A percentile compares a stretch with the other conserved stretches of the same genome.
phyloP scores from a whole-genome alignment of 495 filamentous ascomycete species.

The Bacidia rubella region DNA sequence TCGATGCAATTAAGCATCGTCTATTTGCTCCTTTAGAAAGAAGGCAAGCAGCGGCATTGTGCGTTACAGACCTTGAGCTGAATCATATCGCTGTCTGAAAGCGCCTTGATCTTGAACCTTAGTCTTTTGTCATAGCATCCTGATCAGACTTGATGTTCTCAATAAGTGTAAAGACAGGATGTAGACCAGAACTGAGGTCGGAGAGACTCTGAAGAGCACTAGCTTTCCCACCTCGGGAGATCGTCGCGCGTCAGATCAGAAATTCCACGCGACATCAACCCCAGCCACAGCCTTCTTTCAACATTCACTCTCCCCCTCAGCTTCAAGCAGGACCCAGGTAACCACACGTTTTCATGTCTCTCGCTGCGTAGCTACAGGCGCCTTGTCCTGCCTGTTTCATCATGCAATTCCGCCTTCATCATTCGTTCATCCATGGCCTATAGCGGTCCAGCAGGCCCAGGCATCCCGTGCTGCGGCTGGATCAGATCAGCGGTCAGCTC shows the following conservation, averaged over 20 bases:
- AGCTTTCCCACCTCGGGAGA: background rate
- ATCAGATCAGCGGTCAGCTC: background rate
- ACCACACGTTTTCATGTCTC: background rate
- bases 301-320: background rate
- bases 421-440: background rate
- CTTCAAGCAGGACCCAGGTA: background rate
- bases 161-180: too few species aligned
- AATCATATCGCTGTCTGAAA: slow-evolving; percentile 79
- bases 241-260: background rate
- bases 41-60: background rate
- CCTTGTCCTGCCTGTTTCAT: background rate
- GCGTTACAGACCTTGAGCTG: slow-evolving; percentile 70
- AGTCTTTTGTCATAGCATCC: background rate
- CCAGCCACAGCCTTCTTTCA: background rate
- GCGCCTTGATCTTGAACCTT: background rate
- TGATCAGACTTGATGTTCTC: too few species aligned
- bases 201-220: too few species aligned
- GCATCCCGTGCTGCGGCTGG: background rate
- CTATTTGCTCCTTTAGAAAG: slow-evolving; percentile 31
- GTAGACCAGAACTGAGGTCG: too few species aligned
- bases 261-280: background rate
- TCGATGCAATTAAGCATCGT: slow-evolving; percentile 99
- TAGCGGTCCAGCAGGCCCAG: background rate
- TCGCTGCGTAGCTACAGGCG: background rate
- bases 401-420: background rate